A percentile compares a stretch with the other conserved stretches of the same genome.
phyloP scores from a whole-genome alignment of 371 early-diverging fungal genomes.

The Rhizopus arrhizus region DNA sequence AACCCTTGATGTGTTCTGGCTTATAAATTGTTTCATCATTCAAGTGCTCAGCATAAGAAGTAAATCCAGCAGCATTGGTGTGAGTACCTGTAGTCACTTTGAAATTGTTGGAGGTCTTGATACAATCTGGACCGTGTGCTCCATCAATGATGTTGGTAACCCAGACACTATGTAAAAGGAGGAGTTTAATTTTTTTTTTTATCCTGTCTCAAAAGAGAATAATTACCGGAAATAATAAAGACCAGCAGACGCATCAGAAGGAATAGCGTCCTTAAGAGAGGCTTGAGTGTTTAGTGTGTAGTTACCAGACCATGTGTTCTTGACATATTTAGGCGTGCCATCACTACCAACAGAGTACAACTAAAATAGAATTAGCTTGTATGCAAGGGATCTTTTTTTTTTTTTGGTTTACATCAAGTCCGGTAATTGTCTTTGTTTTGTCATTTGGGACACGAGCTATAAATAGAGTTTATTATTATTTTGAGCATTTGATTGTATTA shows the following conservation, averaged over 20 bases:
- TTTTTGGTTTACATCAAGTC: constrained; percentile 31
- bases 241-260: constrained; percentile 29
- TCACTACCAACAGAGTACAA: constrained; percentile 34
- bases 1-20: constrained; percentile 28
- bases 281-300: constrained; percentile 32
- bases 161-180: constrained; percentile 30
- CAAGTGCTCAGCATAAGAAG: constrained; percentile 35
- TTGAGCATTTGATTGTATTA: neutral
- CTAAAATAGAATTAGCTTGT: constrained; percentile 19
- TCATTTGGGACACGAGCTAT: constrained; percentile 31
- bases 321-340: constrained; percentile 27
- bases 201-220: neutral
- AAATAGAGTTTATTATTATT: constrained; percentile 6
- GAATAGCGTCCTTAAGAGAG: constrained; percentile 34
- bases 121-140: constrained; percentile 36
- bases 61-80: constrained; percentile 49
- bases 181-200: neutral
- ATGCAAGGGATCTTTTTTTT: neutral
- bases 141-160: constrained; percentile 38
- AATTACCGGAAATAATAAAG: constrained; percentile 33
- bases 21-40: constrained; percentile 24
- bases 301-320: constrained; percentile 31
- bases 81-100: constrained; percentile 56
- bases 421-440: constrained; percentile 33
- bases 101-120: constrained; percentile 51